Evolutionary conservation across 371 early-diverging fungal genomes (phyloP), one percentile per base, ranked within the genome.

Genomic region (Mortierella sp.): DNA sequence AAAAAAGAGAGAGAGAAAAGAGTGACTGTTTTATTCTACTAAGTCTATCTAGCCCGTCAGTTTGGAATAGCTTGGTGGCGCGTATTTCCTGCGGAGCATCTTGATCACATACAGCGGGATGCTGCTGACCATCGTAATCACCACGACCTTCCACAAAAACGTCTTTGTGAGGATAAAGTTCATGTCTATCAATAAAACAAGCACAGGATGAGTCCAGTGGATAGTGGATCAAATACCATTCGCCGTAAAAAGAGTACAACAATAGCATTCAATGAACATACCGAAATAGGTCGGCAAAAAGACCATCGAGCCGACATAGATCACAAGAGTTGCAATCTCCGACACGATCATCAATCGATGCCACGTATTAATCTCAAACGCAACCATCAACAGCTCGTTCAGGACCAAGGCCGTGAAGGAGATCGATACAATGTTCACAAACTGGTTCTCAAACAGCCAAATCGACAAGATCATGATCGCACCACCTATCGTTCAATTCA

Each of bases 341-440:
- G 96, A 87, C 49, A 89, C 84, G 26, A 96, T 79, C 97, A 98
- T 98, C 52, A 86, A 80, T 3, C 86, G 84, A 72, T 97, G 96
- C 96, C 97, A 97, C 14, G 94, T 96, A 56, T 88, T 89, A 43
- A 97, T 94, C 72, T 96, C 95, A 41, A 99, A 76, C 4, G 97
- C 95, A 7, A 99, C 98, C 99, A 98, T 99, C n/a, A 99, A 79
- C 43, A 99, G 81, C 81, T 99, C 99, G 80, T 99, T 99, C 60
- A 99, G 89, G 34, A 99, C 93, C 47, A 99, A 79, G 0, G 97
- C 94, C 1, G 98, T 97, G 76, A 99, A 99, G 6, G 97, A 94
- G 43, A 99, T 95, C 4, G 98, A 93, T 2, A 98, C 96, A 42
- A 99, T 94, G 68, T 96, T 92, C 44, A 98, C 89, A 72, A 99